Percentiles rank a stretch among this genome's conserved stretches.
phyloP scores from a whole-genome alignment of 345 rosid species.

The thale cress (Arabidopsis thaliana) region TAIR10.1 NC_003074.8:955001-955500 shows the following conservation, averaged over 20 bases:
- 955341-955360: too few species aligned
- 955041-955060: constrained; percentile 3
- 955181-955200: background rate
- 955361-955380: background rate
- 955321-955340: background rate
- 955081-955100: constrained; percentile 23
- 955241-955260: background rate
- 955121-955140: background rate
- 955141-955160: background rate
- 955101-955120: constrained; percentile 2
- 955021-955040: constrained; percentile 5
- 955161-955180: background rate
- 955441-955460: too few species aligned
- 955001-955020: background rate
- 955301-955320: background rate
- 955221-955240: constrained; percentile 1
- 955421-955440: too few species aligned
- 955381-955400: too few species aligned
- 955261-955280: background rate
- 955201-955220: constrained; percentile 18
- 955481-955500: too few species aligned
- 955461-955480: background rate
- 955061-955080: background rate
- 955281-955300: background rate
- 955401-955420: too few species aligned